These are phyloP conservation scores for Fusarium ambrosium DNA, from an alignment of 2,329 filamentous ascomycete genomes.

Conservation along the genomic window DNA sequence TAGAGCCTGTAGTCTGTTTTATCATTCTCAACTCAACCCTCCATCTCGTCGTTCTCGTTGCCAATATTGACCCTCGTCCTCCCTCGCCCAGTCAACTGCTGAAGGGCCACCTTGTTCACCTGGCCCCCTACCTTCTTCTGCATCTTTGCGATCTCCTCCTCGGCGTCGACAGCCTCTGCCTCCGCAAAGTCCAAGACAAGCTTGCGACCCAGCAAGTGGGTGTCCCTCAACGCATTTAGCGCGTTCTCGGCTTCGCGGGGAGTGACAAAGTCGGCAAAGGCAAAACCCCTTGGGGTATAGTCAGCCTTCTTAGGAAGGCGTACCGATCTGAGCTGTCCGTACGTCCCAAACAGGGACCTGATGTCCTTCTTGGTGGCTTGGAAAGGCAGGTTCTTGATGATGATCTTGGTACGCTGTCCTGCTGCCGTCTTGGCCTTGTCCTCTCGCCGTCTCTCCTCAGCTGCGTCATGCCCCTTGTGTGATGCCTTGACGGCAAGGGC, in stretches of 20 bases:
- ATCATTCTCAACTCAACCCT: slow-evolving; percentile 38
- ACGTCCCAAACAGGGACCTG: slow-evolving; percentile 85
- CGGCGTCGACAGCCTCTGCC: slow-evolving; percentile 88
- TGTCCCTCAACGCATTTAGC: slow-evolving; percentile 90
- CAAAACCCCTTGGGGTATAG: slow-evolving; percentile 89
- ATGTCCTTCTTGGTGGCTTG: slow-evolving; percentile 95
- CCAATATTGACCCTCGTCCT: slow-evolving; percentile 91
- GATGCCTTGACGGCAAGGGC: slow-evolving; percentile 87
- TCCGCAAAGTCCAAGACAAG: slow-evolving; percentile 93
- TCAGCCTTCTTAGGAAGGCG: slow-evolving; percentile 97
- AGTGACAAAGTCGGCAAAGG: slow-evolving; percentile 96
- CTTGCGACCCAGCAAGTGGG: slow-evolving; percentile 90
- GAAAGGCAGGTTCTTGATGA: slow-evolving; percentile 98
- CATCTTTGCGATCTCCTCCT: slow-evolving; percentile 97
- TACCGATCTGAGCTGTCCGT: slow-evolving; percentile 92
- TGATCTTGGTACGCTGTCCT: slow-evolving; percentile 86
- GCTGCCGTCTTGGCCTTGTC: slow-evolving; percentile 86
- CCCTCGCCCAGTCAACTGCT: slow-evolving; percentile 86
- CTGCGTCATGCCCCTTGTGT: slow-evolving; percentile 88
- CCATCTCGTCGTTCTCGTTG: slow-evolving; percentile 74
- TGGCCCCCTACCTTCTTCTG: slow-evolving; percentile 94
- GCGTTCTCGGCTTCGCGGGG: slow-evolving; percentile 91
- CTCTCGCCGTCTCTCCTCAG: slow-evolving; percentile 85
- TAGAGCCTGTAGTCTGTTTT: slow-evolving; percentile 36
- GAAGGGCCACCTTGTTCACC: slow-evolving; percentile 89